Percentiles rank a stretch among this genome's conserved stretches.
phyloP scores from a whole-genome alignment of 2,329 filamentous ascomycete species.

The Trichoderma hamatum region DNA sequence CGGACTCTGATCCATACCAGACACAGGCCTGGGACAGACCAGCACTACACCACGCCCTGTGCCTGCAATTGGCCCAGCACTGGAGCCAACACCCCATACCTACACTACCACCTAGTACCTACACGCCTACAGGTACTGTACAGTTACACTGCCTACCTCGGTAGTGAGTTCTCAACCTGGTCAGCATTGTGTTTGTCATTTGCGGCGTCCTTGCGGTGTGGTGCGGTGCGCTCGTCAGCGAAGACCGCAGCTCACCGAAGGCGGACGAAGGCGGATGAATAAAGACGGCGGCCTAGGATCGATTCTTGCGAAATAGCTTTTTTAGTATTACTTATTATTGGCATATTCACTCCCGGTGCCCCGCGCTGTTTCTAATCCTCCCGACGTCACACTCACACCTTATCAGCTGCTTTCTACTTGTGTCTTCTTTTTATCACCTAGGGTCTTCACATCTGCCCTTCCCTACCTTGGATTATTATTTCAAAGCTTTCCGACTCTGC shows the following conservation, averaged over 20 bases:
- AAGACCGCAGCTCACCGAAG: slow-evolving; percentile 12
- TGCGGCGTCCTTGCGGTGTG: slow-evolving; percentile 11
- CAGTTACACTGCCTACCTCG: neutral
- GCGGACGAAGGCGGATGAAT: slow-evolving; percentile 21
- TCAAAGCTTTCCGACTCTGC: neutral
- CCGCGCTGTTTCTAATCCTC: neutral
- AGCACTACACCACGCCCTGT: neutral
- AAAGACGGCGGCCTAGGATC: neutral
- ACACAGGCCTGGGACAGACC: neutral
- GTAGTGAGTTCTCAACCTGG: neutral
- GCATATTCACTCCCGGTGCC: neutral
- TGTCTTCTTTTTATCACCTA: neutral
- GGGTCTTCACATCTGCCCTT: neutral
- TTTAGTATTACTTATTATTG: neutral
- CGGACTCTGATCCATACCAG: neutral
- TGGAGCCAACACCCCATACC: neutral
- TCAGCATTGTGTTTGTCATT: neutral
- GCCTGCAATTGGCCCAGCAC: neutral
- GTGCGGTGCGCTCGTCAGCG: slow-evolving; percentile 9
- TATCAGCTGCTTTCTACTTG: neutral
- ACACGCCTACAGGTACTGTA: neutral
- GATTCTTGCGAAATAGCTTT: neutral
- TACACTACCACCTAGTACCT: too few relatives aligned
- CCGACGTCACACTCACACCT: slow-evolving; percentile 4
- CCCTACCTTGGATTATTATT: neutral